Conservation (phyloP, 73 alveolate genomes). For the Paramecium tetraurelia region DNA sequence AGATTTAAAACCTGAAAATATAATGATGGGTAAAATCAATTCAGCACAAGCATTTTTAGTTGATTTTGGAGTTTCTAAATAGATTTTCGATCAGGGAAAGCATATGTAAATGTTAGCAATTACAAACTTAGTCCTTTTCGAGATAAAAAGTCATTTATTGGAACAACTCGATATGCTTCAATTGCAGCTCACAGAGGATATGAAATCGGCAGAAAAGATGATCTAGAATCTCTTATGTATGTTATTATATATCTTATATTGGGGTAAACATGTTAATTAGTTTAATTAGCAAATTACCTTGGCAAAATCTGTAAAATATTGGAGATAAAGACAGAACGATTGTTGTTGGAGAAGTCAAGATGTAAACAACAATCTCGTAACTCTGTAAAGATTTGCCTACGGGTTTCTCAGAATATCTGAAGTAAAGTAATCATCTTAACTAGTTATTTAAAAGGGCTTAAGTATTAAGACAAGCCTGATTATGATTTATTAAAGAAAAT, state of each 20-base stretch:
- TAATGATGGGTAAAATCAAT: constrained; percentile 43
- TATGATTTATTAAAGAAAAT: background rate
- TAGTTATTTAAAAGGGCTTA: constrained; percentile 1
- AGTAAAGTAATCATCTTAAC: background rate
- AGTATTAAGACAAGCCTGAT: background rate
- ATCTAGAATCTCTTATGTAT: constrained; percentile 70
- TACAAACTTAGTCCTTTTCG: background rate
- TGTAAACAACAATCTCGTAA: background rate
- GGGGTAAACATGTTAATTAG: constrained; percentile 86
- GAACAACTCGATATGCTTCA: constrained; percentile 81
- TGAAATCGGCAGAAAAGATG: constrained; percentile 80
- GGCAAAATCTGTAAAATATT: constrained; percentile 56
- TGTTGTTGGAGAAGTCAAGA: constrained; percentile 40
- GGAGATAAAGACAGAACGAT: constrained; percentile 53
- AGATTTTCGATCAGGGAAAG: background rate
- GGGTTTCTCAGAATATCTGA: background rate
- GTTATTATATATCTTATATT: constrained; percentile 68
- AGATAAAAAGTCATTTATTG: constrained; percentile 32
- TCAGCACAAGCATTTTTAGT: background rate
- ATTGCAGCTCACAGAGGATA: constrained; percentile 74
- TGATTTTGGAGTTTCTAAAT: constrained; percentile 50
- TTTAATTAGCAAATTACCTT: constrained; percentile 80
- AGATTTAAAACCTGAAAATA: constrained; percentile 79
- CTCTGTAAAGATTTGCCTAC: constrained; percentile 23
- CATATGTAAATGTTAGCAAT: background rate